Evolutionary conservation across 2,329 filamentous ascomycete species (phyloP), one percentile per base, ranked within the genome.

Genomic region (Alternaria ventricosa): DNA sequence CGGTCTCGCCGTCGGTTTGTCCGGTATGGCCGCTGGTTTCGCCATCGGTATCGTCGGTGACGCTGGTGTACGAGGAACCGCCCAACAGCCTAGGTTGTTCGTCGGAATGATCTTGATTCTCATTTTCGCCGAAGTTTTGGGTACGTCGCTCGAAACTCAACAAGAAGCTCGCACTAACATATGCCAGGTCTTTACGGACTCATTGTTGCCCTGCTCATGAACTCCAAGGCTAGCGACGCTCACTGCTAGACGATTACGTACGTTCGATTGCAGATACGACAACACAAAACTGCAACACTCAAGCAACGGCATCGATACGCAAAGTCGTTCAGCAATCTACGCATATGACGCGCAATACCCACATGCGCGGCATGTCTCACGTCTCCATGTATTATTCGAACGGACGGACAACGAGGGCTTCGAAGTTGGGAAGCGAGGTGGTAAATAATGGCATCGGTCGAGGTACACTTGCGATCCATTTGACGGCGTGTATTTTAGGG

Each of bases 121-220:
- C 85, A 97, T 97, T 95, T 97, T 97, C 88, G 94, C 94, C 74
- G 94, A 97, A 95, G 94, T 97, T 74, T 85, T 97, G 90, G 94
- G 94, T 96, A 87, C 68, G 90, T 86, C 6, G 15, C 18, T 25
- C 12, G 4, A 20, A 15, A 8, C 25, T n/a, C 15, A 20, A 13
- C 7, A 43, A 30, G 13, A 41, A 6, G 8, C 33, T 11, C 8
- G 15, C 46, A 41, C 64, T 70, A 64, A 70, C 20, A 10, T 10
- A 6, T 10, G 44, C 18, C 67, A 96, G 93, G 95, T 96, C 93
- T 99, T 63, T 99, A 99, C 86, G 96, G 96, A 82, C 88, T 99
- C 78, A 99, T 99, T 82, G 96, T 99, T 73, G 96, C 96, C 70
- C 92, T 99, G 79, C 90, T 99, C 80, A 99, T 99, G 96, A 99